Conservation (phyloP, 306 rosid genomes). For the Sechiopsis laciniata region DNA sequence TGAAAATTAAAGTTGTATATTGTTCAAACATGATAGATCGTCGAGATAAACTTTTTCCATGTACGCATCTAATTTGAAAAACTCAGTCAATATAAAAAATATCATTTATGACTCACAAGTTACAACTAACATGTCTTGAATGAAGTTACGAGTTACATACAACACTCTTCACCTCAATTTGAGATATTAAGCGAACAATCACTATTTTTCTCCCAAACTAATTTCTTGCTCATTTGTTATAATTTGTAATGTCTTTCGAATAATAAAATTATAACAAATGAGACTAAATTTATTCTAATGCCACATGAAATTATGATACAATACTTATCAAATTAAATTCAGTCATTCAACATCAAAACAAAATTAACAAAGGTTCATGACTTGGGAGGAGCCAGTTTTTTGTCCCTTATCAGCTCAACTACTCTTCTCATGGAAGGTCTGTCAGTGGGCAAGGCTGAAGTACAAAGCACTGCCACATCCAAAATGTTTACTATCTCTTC, state of each 20-base stretch:
- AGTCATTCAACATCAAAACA: background rate
- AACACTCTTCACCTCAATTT: background rate
- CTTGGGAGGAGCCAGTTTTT: constrained; percentile 33
- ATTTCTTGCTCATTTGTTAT: background rate
- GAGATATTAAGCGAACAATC: background rate
- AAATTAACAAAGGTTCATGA: background rate
- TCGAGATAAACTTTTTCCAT: background rate
- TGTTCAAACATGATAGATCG: background rate
- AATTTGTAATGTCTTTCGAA: background rate
- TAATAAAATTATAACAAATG: background rate
- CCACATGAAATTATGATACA: background rate
- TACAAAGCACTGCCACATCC: constrained; percentile 65
- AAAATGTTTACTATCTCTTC: constrained; percentile 53
- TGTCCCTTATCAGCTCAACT: constrained; percentile 57
- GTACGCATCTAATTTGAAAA: background rate
- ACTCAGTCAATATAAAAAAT: background rate
- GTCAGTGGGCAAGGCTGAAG: constrained; percentile 49
- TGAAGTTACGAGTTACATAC: background rate
- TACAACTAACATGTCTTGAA: background rate
- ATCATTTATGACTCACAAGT: background rate
- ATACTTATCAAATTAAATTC: background rate
- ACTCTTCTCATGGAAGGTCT: constrained; percentile 82
- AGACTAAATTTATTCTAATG: too few relatives aligned
- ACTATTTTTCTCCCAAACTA: background rate
- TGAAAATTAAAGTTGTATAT: background rate